Conservation (phyloP, 129 eudicot species). For the Ambrosia artemisiifolia region DNA sequence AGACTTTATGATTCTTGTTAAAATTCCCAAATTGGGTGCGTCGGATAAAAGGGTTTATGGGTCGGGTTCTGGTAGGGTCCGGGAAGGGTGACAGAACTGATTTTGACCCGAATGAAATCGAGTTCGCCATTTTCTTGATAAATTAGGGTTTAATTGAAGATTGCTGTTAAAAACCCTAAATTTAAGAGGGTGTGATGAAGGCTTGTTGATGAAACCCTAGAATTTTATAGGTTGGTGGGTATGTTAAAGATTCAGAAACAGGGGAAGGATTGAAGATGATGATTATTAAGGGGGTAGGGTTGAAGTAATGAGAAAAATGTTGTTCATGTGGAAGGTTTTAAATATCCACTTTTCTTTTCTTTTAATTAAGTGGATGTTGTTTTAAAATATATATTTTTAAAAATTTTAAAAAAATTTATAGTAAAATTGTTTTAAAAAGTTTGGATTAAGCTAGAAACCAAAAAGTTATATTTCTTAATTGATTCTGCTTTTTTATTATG, state of each 20-base stretch:
- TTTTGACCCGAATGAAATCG: conserved; percentile 44
- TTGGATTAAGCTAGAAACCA: too few relatives aligned
- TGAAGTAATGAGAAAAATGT: conserved; percentile 11
- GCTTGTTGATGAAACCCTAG: not conserved
- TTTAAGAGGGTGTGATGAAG: not conserved
- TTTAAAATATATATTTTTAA: too few relatives aligned
- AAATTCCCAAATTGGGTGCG: conserved; percentile 35
- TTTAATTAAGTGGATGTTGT: too few relatives aligned
- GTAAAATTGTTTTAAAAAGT: too few relatives aligned
- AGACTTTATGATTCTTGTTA: conserved; percentile 27
- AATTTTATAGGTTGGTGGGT: not conserved
- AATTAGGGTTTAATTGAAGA: conserved; percentile 15
- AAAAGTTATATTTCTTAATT: too few relatives aligned
- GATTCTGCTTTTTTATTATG: too few relatives aligned
- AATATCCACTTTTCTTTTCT: not conserved
- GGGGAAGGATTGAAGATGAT: conserved; percentile 8
- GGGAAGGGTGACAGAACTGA: conserved; percentile 47
- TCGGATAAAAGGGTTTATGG: conserved; percentile 41
- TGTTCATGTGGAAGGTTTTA: not conserved
- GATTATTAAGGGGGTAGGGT: not conserved
- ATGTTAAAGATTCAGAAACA: not conserved
- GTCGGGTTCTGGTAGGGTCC: conserved; percentile 37
- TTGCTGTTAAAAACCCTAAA: conserved; percentile 24
- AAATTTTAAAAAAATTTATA: too few relatives aligned
- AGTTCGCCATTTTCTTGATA: conserved; percentile 41